Conservation (phyloP, 2,329 filamentous ascomycete species). For the Golovinomyces cichoracearum region DNA sequence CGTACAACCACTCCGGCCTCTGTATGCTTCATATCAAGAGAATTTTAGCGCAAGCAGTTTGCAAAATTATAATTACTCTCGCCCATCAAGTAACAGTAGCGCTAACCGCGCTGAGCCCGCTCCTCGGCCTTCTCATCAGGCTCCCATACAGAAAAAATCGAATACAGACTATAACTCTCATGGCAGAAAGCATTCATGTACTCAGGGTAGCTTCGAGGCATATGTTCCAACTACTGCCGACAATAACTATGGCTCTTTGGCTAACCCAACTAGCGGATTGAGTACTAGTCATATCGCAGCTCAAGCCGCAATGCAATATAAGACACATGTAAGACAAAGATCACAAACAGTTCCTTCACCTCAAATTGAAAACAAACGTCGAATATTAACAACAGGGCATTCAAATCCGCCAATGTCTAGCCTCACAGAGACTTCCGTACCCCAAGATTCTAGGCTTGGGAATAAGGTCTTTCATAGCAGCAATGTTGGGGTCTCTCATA, state of each 20-base stretch:
- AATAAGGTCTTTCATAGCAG: slow-evolving; percentile 30
- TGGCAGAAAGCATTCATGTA: slow-evolving; percentile 42
- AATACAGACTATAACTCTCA: slow-evolving; percentile 17
- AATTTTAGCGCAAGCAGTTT: slow-evolving; percentile 22
- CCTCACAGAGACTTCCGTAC: slow-evolving; percentile 37
- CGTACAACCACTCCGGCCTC: slow-evolving; percentile 21
- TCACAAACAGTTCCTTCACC: slow-evolving; percentile 46
- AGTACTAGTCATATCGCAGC: slow-evolving; percentile 55
- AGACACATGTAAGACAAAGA: slow-evolving; percentile 31
- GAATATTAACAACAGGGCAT: slow-evolving; percentile 19
- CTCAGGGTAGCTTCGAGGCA: slow-evolving; percentile 52
- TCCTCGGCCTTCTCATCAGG: slow-evolving; percentile 11
- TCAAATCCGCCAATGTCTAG: slow-evolving; percentile 36
- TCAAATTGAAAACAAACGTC: slow-evolving; percentile 9
- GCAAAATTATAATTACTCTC: slow-evolving; percentile 27
- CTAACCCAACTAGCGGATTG: slow-evolving; percentile 18
- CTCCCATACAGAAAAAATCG: slow-evolving; percentile 21
- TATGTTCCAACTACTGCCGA: slow-evolving; percentile 32
- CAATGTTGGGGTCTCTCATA: slow-evolving; percentile 30
- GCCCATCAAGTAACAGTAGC: slow-evolving; percentile 18
- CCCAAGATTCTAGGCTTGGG: slow-evolving; percentile 29
- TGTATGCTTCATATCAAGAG: slow-evolving; percentile 23
- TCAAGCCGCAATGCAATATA: slow-evolving; percentile 46
- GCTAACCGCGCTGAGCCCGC: background rate
- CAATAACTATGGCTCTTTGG: slow-evolving; percentile 16